Evolutionary conservation across 1,284 basidiomycete species (phyloP).

Genomic region (Malassezia slooffiae): DNA sequence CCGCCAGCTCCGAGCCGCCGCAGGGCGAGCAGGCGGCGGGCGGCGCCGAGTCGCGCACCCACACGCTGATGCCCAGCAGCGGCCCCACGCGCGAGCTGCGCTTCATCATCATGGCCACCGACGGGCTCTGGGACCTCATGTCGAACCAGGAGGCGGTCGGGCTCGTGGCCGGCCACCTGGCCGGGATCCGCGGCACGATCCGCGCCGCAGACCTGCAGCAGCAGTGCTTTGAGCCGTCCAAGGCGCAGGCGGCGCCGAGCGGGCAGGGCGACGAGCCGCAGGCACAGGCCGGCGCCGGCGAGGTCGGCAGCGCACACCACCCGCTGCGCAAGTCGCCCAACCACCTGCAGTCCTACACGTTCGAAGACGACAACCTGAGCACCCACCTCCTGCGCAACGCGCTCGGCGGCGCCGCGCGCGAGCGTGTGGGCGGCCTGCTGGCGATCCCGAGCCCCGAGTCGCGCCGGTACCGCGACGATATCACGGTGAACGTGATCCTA

Average conservation of each 20-base stretch:
- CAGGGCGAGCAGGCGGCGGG: no score
- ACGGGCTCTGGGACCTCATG: conserved; percentile 88
- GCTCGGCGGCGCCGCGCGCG: conserved; percentile 71
- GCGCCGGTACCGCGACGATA: conserved; percentile 44
- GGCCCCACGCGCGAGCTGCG: conserved; percentile 27
- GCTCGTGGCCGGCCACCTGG: conserved; percentile 51
- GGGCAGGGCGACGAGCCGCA: conserved; percentile 38
- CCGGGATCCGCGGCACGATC: conserved; percentile 33
- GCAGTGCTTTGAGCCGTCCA: conserved; percentile 26
- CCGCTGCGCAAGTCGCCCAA: conserved; percentile 34
- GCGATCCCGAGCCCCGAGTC: conserved; percentile 76
- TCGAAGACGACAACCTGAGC: conserved; percentile 66
- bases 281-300: no score
- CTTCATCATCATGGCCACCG: conserved; percentile 70
- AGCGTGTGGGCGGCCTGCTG: conserved; percentile 59
- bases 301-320: conserved; percentile 22
- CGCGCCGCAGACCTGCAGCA: conserved; percentile 28
- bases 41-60: no score
- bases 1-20: no score
- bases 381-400: conserved; percentile 90
- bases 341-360: conserved; percentile 27
- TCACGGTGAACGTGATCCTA: conserved; percentile 17
- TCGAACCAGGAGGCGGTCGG: conserved; percentile 89
- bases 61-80: conserved; percentile 27
- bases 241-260: conserved; percentile 4